Base-by-base conservation (phyloP, 176 grass and related monocot genomes). In the Raddia guianensis region DNA sequence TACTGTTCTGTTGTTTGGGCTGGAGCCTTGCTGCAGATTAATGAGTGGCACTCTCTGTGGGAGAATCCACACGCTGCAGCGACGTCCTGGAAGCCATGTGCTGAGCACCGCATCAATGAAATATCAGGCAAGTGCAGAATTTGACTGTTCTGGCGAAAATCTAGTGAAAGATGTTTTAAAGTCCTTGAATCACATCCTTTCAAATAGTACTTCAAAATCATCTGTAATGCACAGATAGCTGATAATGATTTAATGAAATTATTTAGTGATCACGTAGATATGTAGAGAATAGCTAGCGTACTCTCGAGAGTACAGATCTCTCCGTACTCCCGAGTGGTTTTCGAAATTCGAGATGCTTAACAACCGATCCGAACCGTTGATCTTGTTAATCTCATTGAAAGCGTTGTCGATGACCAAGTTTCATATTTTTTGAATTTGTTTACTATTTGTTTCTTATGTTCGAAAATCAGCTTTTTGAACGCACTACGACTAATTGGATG, bases 71-170 rank as follows among this genome's bases (percentile, higher is more conserved):
- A 90, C 46, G 90, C 92, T 0, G 84, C 92, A 0, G 85, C 92
- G 18, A 88, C 84, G 40, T 95, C 96, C 18, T 95, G 96, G 96
- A 98, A 93, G 51, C 96, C 96, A 10, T 99, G 96, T 15, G 92
- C 92, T 44, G 88, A 99, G 82, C 90, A 82, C 4, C 86, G 64
- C 18, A 64, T 70, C 0, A 74, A 91, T 13, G 96, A 91, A 72
- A 82, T 95, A 27, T 88, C 96, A 86, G 96, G 96, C 79, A 93
- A 88, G 77, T 86, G 53, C 42, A 76, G 6, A 15, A 74, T 66
- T 33, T 32, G 9, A 44, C 12, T 32, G 13, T 64, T 66, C 49
- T 9, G 12, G 54, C 2, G 5, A 74, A 54, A 35, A 63, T 48
- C 5, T 32, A 8, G 2, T 5, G 7, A 15, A 50, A 57, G 52